These are phyloP conservation scores for Fraxinus excelsior DNA, from an alignment of 257 asterid species.

Conservation along the genomic window DNA sequence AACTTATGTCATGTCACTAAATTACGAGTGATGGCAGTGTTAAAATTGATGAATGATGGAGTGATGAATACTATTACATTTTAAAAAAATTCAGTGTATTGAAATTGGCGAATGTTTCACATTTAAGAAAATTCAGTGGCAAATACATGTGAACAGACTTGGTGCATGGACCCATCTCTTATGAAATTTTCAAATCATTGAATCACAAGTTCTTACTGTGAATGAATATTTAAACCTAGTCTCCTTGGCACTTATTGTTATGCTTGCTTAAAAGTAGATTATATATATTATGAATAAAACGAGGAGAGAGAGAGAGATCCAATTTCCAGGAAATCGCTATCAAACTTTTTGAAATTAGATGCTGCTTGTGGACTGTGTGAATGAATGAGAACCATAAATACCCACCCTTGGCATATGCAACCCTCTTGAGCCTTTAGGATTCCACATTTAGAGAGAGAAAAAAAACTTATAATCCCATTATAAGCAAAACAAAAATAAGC, in stretches of 20 bases:
- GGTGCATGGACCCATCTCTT: conserved; percentile 22
- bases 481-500: too few relatives aligned
- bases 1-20: too few relatives aligned
- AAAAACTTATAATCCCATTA: not conserved
- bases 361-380: conserved; percentile 34
- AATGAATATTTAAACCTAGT: not conserved
- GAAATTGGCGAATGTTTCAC: too few relatives aligned
- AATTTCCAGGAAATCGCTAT: conserved; percentile 48
- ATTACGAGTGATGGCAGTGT: too few relatives aligned
- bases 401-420: conserved; percentile 33
- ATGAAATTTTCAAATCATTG: conserved; percentile 30
- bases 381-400: conserved; percentile 44
- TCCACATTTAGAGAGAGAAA: not conserved
- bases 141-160: too few relatives aligned
- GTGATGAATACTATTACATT: too few relatives aligned
- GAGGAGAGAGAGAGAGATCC: conserved; percentile 23
- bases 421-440: conserved; percentile 22
- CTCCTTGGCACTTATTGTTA: not conserved
- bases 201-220: conserved; percentile 19
- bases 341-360: conserved; percentile 33
- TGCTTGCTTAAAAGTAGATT: not conserved
- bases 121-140: too few relatives aligned
- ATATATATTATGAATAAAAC: conserved; percentile 4
- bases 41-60: too few relatives aligned
- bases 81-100: too few relatives aligned